Evolutionary conservation across 306 rosid species (phyloP).

Genomic region (Macrotyloma uniflorum): DNA sequence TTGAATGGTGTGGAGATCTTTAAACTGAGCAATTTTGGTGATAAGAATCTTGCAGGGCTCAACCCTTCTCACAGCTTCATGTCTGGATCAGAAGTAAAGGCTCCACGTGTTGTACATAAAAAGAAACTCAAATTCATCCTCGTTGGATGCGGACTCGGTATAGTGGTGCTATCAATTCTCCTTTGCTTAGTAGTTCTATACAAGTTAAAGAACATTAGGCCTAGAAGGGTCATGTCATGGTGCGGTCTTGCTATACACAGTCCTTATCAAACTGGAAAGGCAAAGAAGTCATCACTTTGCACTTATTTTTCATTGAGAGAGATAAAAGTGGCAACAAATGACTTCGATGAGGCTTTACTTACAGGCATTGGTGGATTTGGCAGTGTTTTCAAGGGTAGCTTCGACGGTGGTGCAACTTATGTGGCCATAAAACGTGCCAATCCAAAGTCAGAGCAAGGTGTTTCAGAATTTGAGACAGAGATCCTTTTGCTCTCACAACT

Average conservation of each 20-base stretch:
- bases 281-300: not conserved
- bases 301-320: slow-evolving; percentile 23
- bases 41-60: slow-evolving; percentile 28
- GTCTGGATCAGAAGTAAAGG: not conserved
- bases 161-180: slow-evolving; percentile 10
- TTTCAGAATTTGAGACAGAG: slow-evolving; percentile 44
- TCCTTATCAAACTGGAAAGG: not conserved
- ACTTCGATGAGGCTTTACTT: slow-evolving; percentile 38
- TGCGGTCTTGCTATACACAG: not conserved
- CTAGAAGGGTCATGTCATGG: slow-evolving; percentile 21
- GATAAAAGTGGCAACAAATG: slow-evolving; percentile 43
- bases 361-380: slow-evolving; percentile 46
- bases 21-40: slow-evolving; percentile 29
- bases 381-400: slow-evolving; percentile 42
- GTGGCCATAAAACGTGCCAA: slow-evolving; percentile 45
- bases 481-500: slow-evolving; percentile 41
- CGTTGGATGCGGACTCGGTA: slow-evolving; percentile 16
- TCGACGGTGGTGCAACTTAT: slow-evolving; percentile 27
- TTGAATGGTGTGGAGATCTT: slow-evolving; percentile 53
- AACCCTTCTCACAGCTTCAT: slow-evolving; percentile 4
- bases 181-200: slow-evolving; percentile 9
- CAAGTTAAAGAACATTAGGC: slow-evolving; percentile 17
- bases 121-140: not conserved
- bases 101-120: not conserved
- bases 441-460: slow-evolving; percentile 51